Evolutionary conservation across 768 basidiomycete species (phyloP), one percentile per base, ranked within the genome.

Genomic region (Agrocybe pediades): DNA sequence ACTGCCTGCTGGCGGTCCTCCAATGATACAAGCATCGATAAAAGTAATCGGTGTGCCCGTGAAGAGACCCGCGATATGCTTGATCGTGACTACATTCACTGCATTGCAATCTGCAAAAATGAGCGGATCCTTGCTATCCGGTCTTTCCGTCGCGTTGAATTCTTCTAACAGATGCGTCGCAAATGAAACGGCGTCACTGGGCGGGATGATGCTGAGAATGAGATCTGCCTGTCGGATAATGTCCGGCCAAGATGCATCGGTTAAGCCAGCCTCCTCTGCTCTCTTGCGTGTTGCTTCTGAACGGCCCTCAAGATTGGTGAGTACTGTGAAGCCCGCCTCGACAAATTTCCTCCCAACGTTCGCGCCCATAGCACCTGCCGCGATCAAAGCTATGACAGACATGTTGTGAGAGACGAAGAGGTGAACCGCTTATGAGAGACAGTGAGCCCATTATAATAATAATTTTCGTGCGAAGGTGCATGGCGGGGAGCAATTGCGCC

Each of bases 91-190:
- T 2, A 81, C 80, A 60, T 72, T 82, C 40, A 85, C 74, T 8
- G 84, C 82, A 53, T 87, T 86, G 55, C 81, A 83, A 63, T 84
- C 83, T 17, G 71, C 80, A 61, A 80, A 84, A 40, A 77, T 61
- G 16, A 74, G 62, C 17, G 60, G 59, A 15, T 46, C 47, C 49
- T 47, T 57, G 15, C 57, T 57, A 13, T 36, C 6, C 2, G 23
- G n/a, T 53, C 56, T 58, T 23, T 53, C 20, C 46, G 47, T 55
- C 46, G 54, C 43, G 9, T 51, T 25, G 43, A 67, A 63, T 36
- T 71, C 73, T 17, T 63, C 62, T 23, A 72, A 56, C 52, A 76
- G 71, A 41, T 63, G 68, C 58, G 74, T 65, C 1, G 81, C 79
- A 54, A 83, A 71, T 13, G 73, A 64, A 45, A 72, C 60, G 1